Evolutionary conservation across 805 yeast genomes (phyloP).

Genomic region (Yarrowia keelungensis): DNA sequence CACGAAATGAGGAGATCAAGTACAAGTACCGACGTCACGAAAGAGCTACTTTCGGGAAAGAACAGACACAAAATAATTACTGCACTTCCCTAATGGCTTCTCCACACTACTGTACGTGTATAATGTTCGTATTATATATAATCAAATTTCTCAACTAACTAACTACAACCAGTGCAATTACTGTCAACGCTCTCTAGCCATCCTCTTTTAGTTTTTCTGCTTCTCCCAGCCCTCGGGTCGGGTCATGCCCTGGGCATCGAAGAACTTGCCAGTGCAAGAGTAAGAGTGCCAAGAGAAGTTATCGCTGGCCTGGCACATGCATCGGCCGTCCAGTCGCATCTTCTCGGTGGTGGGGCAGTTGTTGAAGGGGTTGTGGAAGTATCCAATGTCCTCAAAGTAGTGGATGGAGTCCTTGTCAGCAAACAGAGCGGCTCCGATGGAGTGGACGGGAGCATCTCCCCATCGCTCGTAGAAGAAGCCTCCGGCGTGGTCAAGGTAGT

Average conservation of each 20-base stretch:
- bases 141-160: constrained; percentile 13
- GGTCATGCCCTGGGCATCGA: constrained; percentile 46
- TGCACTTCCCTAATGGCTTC: too few relatives aligned
- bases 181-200: not conserved
- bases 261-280: constrained; percentile 50
- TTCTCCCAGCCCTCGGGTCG: constrained; percentile 37
- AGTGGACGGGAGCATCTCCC: constrained; percentile 95
- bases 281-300: constrained; percentile 51
- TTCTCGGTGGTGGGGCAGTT: constrained; percentile 72
- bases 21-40: too few relatives aligned
- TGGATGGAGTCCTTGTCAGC: constrained; percentile 64
- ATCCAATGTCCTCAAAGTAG: constrained; percentile 78
- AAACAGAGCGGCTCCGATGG: constrained; percentile 72
- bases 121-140: not conserved
- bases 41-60: too few relatives aligned
- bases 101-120: too few relatives aligned
- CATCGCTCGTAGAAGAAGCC: constrained; percentile 88
- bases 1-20: too few relatives aligned
- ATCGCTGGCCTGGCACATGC: constrained; percentile 58
- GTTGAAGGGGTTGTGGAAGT: constrained; percentile 66
- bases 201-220: constrained; percentile 25
- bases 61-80: too few relatives aligned
- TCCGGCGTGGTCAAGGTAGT: constrained; percentile 68
- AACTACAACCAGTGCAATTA: constrained; percentile 31
- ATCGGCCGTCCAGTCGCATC: constrained; percentile 52